phyloP scores from a whole-genome alignment of 345 rosid species.

The Aquilaria yunnanensis region DNA sequence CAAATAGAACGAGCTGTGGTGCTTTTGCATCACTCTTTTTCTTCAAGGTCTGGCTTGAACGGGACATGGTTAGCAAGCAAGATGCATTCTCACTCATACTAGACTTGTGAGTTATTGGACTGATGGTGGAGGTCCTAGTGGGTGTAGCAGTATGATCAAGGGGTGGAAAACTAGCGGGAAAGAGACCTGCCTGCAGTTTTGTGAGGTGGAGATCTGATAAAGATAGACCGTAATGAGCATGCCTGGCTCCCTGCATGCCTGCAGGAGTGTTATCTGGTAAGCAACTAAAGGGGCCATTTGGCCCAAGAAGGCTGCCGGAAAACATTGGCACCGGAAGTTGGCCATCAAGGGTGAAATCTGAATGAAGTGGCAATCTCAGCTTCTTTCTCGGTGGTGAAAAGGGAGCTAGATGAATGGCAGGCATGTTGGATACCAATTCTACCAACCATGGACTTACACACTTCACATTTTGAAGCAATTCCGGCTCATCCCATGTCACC shows the following conservation, averaged over 20 bases:
- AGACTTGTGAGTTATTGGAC: conserved; percentile 27
- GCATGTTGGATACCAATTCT: conserved; percentile 66
- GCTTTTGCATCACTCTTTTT: conserved; percentile 30
- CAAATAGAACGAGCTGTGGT: conserved; percentile 52
- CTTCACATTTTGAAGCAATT: conserved; percentile 67
- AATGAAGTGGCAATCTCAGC: conserved; percentile 47
- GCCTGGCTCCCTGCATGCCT: conserved; percentile 99
- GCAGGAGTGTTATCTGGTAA: conserved; percentile 58
- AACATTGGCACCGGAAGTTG: conserved; percentile 49
- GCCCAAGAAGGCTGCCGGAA: conserved; percentile 47
- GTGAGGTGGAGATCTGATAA: conserved; percentile 53
- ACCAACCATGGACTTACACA: conserved; percentile 73
- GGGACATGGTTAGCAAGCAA: conserved; percentile 43
- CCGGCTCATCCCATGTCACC: conserved; percentile 85
- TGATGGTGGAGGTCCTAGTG: conserved; percentile 22
- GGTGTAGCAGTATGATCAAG: conserved; percentile 29
- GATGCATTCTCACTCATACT: conserved; percentile 32
- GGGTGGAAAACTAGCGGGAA: conserved; percentile 28
- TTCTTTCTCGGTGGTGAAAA: conserved; percentile 68
- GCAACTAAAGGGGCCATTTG: conserved; percentile 43
- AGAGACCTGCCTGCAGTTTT: conserved; percentile 38
- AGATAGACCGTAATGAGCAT: conserved; percentile 53
- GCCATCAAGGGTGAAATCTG: conserved; percentile 46
- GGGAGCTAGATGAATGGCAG: conserved; percentile 52
- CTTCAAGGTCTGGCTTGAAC: conserved; percentile 30